Evolutionary conservation across 345 rosid genomes (phyloP).

Genomic region (Balakata baccata): DNA sequence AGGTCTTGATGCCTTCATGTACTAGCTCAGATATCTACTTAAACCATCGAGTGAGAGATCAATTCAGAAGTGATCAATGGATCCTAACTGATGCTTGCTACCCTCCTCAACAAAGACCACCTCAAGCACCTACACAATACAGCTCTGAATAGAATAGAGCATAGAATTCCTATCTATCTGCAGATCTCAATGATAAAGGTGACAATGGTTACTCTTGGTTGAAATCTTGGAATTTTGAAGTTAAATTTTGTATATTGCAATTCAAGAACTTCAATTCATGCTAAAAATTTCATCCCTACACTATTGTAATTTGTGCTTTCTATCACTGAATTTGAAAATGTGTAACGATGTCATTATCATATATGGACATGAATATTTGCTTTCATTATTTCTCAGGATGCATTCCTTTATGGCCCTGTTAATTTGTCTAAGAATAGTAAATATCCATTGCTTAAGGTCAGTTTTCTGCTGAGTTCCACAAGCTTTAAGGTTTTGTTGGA

Average conservation of each 20-base stretch:
- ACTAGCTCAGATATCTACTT: conserved; percentile 26
- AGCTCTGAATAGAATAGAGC: conserved; percentile 14
- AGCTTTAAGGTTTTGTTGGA: not conserved
- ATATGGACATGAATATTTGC: not conserved
- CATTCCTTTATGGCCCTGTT: not conserved
- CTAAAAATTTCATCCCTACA: not conserved
- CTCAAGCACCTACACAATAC: conserved; percentile 16
- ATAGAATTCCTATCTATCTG: not conserved
- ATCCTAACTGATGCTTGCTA: conserved; percentile 20
- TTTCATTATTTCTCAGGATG: not conserved
- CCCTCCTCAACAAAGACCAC: conserved; percentile 21
- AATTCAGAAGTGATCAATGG: conserved; percentile 27
- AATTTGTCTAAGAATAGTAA: not conserved
- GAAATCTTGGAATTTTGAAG: not conserved
- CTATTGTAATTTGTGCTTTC: not conserved
- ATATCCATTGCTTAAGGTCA: not conserved
- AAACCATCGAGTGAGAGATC: conserved; percentile 29
- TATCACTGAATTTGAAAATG: not conserved
- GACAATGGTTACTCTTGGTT: not conserved
- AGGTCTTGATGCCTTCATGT: conserved; percentile 31
- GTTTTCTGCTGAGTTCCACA: not conserved
- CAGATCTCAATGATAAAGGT: conserved; percentile 9
- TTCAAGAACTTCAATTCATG: not conserved
- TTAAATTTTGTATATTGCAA: not conserved
- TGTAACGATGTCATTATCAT: not conserved